These are phyloP conservation scores for Emmonsiellopsis sp. DNA, from an alignment of 2,329 filamentous ascomycete genomes.

Conservation along the genomic window DNA sequence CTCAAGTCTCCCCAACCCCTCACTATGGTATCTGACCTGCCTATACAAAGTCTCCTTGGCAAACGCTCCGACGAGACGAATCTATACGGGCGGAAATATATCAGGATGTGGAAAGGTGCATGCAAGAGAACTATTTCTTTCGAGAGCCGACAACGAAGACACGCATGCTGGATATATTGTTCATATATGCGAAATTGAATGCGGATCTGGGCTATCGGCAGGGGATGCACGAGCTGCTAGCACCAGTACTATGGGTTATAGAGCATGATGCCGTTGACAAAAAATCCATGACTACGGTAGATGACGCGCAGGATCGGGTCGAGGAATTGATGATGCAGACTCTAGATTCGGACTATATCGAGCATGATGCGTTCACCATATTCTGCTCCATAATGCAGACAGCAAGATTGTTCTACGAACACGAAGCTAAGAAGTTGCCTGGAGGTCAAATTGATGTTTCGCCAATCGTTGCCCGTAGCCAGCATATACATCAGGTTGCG, in stretches of 20 bases:
- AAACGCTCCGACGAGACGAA: slow-evolving; percentile 76
- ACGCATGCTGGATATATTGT: slow-evolving; percentile 79
- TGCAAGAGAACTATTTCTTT: slow-evolving; percentile 88
- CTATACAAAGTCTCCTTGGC: slow-evolving; percentile 71
- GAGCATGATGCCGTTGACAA: slow-evolving; percentile 67
- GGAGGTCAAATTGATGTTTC: slow-evolving; percentile 40
- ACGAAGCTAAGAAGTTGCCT: slow-evolving; percentile 38
- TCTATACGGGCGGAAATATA: slow-evolving; percentile 75
- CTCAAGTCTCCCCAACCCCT: slow-evolving; percentile 16
- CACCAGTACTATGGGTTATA: slow-evolving; percentile 77
- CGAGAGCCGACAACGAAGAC: slow-evolving; percentile 67
- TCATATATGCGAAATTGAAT: slow-evolving; percentile 90
- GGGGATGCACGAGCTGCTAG: slow-evolving; percentile 94
- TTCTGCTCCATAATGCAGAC: slow-evolving; percentile 83
- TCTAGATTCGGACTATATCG: slow-evolving; percentile 64
- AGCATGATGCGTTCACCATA: slow-evolving; percentile 82
- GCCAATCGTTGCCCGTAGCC: slow-evolving; percentile 76
- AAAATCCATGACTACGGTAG: slow-evolving; percentile 21
- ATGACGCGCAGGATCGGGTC: slow-evolving; percentile 17
- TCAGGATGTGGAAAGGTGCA: slow-evolving; percentile 83
- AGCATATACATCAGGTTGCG: slow-evolving; percentile 74
- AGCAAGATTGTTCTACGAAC: slow-evolving; percentile 79
- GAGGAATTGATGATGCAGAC: slow-evolving; percentile 53
- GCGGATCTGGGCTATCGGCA: slow-evolving; percentile 86
- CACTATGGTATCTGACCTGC: slow-evolving; percentile 35